Conservation (phyloP, 352 stramenopile species). For the Pythium sukuiense region DNA sequence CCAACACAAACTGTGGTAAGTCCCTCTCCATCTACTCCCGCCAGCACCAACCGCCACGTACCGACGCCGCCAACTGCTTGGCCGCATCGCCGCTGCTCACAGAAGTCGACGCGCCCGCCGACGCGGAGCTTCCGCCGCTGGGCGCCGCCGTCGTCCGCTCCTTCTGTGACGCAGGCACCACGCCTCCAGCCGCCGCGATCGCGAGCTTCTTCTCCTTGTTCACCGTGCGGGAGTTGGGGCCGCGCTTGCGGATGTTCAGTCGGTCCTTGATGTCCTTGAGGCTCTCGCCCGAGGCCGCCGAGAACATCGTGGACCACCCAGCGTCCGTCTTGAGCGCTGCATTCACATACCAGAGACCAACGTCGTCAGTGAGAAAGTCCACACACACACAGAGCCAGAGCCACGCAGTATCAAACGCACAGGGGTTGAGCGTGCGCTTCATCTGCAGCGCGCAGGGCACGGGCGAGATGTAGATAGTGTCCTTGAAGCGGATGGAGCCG, state of each 20-base stretch:
- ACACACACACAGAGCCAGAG: background rate
- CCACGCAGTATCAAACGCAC: constrained; percentile 31
- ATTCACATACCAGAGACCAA: background rate
- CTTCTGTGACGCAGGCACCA: constrained; percentile 14
- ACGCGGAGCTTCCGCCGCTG: background rate
- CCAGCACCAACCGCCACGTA: constrained; percentile 16
- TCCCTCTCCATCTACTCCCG: background rate
- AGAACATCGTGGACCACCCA: constrained; percentile 82
- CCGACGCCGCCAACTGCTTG: constrained; percentile 27
- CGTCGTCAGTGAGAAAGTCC: background rate
- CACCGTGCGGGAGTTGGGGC: constrained; percentile 52
- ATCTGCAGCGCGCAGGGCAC: constrained; percentile 74
- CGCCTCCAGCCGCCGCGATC: constrained; percentile 2
- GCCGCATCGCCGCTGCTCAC: constrained; percentile 12
- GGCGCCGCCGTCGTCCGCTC: constrained; percentile 25
- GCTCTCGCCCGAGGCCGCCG: constrained; percentile 57
- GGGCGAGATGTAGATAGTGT: constrained; percentile 72
- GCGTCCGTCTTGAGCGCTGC: constrained; percentile 71
- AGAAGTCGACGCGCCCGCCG: background rate
- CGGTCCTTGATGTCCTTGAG: constrained; percentile 82
- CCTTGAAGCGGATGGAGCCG: constrained; percentile 77
- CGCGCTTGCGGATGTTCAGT: constrained; percentile 69
- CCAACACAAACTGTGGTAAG: background rate
- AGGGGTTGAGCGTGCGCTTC: constrained; percentile 80
- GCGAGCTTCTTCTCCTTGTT: constrained; percentile 59